Conservation (phyloP, 208 protist genomes). For the Leishmania martiniquensis region DNA sequence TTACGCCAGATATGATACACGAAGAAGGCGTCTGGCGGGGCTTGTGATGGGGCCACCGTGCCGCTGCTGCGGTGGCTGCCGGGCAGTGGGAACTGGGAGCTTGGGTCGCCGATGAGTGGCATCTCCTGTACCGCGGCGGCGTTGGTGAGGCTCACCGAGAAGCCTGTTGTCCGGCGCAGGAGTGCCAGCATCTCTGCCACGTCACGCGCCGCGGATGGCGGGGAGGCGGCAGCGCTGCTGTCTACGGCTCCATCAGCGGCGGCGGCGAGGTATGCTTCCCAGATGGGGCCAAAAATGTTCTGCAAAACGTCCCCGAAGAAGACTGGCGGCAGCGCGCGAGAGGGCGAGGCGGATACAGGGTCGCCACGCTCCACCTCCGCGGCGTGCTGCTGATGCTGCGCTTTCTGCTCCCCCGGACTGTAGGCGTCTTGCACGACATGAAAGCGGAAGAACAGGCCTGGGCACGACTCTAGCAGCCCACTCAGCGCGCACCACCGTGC, state of each 20-base stretch:
- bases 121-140: slow-evolving; percentile 56
- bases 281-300: slow-evolving; percentile 98
- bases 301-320: slow-evolving; percentile 92
- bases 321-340: slow-evolving; percentile 1
- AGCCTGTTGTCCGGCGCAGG: slow-evolving; percentile 90
- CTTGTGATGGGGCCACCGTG: not conserved
- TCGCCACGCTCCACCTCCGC: not conserved
- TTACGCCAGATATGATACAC: slow-evolving; percentile 98
- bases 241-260: not conserved
- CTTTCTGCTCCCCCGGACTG: slow-evolving; percentile 24
- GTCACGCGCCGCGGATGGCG: not conserved
- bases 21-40: slow-evolving; percentile 98
- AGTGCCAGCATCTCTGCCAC: slow-evolving; percentile 86
- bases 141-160: slow-evolving; percentile 61
- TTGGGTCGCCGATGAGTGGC: slow-evolving; percentile 26
- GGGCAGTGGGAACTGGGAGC: slow-evolving; percentile 24
- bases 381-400: not conserved
- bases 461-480: slow-evolving; percentile 43
- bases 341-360: not conserved
- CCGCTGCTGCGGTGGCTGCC: not conserved
- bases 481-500: slow-evolving; percentile 66
- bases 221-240: not conserved
- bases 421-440: slow-evolving; percentile 58
- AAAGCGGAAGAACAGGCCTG: slow-evolving; percentile 45
- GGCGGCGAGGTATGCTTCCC: slow-evolving; percentile 86